Evolutionary conservation across 192 early-diverging fungal genomes (phyloP).

Genomic region (Mortierella claussenii): DNA sequence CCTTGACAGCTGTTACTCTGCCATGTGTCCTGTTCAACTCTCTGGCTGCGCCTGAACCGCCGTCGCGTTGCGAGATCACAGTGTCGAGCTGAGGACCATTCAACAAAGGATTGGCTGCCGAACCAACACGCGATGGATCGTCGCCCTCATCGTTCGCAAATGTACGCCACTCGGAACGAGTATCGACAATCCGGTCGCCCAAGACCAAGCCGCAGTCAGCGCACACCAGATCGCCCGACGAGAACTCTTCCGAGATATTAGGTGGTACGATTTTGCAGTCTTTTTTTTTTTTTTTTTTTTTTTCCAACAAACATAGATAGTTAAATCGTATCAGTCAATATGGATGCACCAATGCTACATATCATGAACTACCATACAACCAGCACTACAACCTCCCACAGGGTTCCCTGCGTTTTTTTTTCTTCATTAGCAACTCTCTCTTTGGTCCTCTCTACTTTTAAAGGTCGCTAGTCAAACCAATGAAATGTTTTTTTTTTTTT

Average conservation of each 20-base stretch:
- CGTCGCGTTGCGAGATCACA: slow-evolving; percentile 80
- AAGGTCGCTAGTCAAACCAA: too few relatives aligned
- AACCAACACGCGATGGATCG: slow-evolving; percentile 93
- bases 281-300: too few relatives aligned
- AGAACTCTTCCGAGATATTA: slow-evolving; percentile 93
- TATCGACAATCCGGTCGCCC: slow-evolving; percentile 90
- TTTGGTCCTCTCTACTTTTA: too few relatives aligned
- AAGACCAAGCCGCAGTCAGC: slow-evolving; percentile 91
- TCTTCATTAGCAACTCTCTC: too few relatives aligned
- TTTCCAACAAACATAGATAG: too few relatives aligned
- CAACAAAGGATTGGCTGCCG: slow-evolving; percentile 78
- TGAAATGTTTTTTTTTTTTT: not conserved
- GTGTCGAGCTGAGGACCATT: slow-evolving; percentile 87
- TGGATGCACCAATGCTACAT: too few relatives aligned
- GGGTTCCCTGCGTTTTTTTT: too few relatives aligned
- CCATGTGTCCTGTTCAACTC: slow-evolving; percentile 80
- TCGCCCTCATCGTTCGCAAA: slow-evolving; percentile 92
- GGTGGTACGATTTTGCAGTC: slow-evolving; percentile 83
- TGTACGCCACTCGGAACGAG: slow-evolving; percentile 97
- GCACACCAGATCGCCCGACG: slow-evolving; percentile 90
- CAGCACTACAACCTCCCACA: too few relatives aligned
- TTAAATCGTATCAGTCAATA: too few relatives aligned
- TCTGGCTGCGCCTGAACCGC: slow-evolving; percentile 74
- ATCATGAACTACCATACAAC: too few relatives aligned
- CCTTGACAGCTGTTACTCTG: slow-evolving; percentile 75